Percentiles rank a stretch among this genome's conserved stretches.
phyloP scores from a whole-genome alignment of 1,284 basidiomycete species.

The Ustilago nuda region DNA sequence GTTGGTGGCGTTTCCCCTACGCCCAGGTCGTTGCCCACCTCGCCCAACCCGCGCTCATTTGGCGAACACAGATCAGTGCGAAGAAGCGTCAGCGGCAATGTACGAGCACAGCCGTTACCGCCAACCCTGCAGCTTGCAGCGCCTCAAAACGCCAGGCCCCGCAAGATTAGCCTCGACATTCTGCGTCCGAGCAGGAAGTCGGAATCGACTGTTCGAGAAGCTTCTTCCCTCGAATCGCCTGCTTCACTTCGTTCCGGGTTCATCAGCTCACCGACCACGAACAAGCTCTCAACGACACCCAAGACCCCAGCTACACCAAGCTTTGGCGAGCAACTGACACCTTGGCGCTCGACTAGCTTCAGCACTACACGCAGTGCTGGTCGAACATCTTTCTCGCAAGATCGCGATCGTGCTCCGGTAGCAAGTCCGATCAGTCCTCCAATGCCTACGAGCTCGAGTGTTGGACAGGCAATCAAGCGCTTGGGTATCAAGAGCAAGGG shows the following conservation, averaged over 20 bases:
- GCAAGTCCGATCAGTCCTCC: constrained; percentile 43
- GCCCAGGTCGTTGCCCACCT: constrained; percentile 14
- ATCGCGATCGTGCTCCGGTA: constrained; percentile 44
- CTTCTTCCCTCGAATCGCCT: background rate
- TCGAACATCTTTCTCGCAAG: constrained; percentile 44
- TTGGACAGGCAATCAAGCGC: constrained; percentile 30
- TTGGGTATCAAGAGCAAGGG: constrained; percentile 27
- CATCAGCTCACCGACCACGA: constrained; percentile 10
- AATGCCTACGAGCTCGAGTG: constrained; percentile 14
- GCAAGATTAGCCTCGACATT: constrained; percentile 27
- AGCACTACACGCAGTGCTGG: constrained; percentile 19
- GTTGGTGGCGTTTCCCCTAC: background rate
- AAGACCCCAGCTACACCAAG: constrained; percentile 22
- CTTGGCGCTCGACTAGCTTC: constrained; percentile 36
- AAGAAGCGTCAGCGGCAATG: constrained; percentile 22
- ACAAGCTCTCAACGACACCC: constrained; percentile 14
- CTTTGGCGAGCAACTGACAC: constrained; percentile 28
- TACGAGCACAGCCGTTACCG: constrained; percentile 15
- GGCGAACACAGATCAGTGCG: constrained; percentile 36
- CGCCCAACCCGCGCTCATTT: constrained; percentile 38
- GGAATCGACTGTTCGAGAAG: background rate
- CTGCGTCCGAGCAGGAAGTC: constrained; percentile 13
- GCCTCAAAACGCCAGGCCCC: background rate
- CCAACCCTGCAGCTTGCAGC: constrained; percentile 17
- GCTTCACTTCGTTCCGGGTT: constrained; percentile 13